Evolutionary conservation across 768 basidiomycete species (phyloP), one percentile per base, ranked within the genome.

Genomic region (Mycena metata): DNA sequence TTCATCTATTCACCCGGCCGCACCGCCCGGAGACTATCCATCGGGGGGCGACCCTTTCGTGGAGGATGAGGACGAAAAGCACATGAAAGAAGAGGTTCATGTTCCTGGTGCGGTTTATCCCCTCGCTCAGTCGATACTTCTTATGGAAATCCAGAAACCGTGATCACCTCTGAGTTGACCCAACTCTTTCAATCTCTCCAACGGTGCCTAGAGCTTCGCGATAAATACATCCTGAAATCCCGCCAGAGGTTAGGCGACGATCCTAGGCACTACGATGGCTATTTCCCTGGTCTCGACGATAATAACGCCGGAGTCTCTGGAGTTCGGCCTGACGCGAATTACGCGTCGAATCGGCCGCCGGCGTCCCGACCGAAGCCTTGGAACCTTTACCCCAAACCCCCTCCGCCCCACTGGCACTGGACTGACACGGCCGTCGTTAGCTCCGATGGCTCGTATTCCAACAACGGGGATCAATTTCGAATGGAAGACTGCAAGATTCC

Each of bases 371-470:
- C 85, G 71, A 73, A 86, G 42, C 82, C 88, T 5, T 99, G 98
- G 98, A 88, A 86, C 60, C 92, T 98, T 71, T 98, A 98, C 73
- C 98, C 98, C 0, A 86, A 84, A 13, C 96, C 98, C 6, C 98
- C 98, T 0, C 94, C 95, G 4, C 97, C 96, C 0, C 96, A 96
- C 73, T 99, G 98, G 98, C 95, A 95, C 74, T 96, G 93, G 90
- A 86, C 82, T 45, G 82, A 87, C 52, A 81, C 86, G 55, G 77
- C 85, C 13, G 81, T 80, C 10, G 81, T 86, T 39, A 87, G 83
- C 65, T 71, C 81, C 12, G 85, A 84, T 56, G 80, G 79, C 36
- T 67, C 71, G 57, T 59, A 75, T 45, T 64, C 72, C 46, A 75
- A 45, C 64, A 79, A 13, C 4, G 57, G 62, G n/a, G 81, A 84